Conservation (phyloP, 257 asterid genomes). For the Coffea canephora region DNA sequence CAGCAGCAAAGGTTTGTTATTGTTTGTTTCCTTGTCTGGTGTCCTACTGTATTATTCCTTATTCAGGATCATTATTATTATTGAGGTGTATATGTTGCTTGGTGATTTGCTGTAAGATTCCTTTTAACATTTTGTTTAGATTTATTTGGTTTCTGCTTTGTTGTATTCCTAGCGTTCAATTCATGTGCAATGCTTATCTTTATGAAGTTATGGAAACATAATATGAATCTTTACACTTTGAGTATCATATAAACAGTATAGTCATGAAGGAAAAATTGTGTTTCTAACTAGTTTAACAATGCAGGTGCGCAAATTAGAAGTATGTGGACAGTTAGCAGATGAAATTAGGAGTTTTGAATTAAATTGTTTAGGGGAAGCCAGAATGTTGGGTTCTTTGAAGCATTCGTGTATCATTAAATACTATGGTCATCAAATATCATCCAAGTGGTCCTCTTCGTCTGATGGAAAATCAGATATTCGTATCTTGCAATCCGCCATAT, state of each 20-base stretch:
- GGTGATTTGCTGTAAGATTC: not conserved
- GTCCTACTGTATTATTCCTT: not conserved
- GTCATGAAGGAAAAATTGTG: not conserved
- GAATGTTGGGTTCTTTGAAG: conserved; percentile 72
- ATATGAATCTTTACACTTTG: not conserved
- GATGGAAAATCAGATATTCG: conserved; percentile 59
- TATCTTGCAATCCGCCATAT: conserved; percentile 59
- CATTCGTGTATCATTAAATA: conserved; percentile 76
- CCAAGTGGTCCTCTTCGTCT: conserved; percentile 58
- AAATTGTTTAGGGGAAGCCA: conserved; percentile 78
- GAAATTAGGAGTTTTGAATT: conserved; percentile 74
- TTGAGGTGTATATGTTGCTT: not conserved
- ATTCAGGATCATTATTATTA: not conserved
- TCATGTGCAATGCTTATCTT: not conserved
- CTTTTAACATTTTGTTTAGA: not conserved
- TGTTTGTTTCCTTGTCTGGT: not conserved
- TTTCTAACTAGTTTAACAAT: conserved; percentile 9
- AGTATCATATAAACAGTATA: not conserved
- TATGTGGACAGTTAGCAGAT: conserved; percentile 51
- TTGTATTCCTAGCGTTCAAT: not conserved
- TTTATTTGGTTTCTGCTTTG: not conserved
- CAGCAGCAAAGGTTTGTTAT: conserved; percentile 67
- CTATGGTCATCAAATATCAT: conserved; percentile 88
- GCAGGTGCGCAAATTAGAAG: conserved; percentile 82
- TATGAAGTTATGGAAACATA: not conserved